Evolutionary conservation across 192 early-diverging fungal genomes (phyloP), one percentile per base, ranked within the genome.

Genomic region (Chytriomyces hyalinus): DNA sequence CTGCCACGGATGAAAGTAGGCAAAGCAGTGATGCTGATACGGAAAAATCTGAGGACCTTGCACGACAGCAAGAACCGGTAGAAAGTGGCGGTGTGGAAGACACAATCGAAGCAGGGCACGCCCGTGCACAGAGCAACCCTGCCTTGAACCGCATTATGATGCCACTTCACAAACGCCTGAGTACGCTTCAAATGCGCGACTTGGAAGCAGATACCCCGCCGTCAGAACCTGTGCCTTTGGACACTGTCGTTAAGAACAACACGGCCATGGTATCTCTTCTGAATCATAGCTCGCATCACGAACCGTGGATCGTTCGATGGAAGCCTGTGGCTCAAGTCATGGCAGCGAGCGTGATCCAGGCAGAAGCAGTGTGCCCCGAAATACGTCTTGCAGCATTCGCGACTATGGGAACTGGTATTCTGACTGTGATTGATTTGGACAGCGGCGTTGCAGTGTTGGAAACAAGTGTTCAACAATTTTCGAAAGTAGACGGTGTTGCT

Each of bases 281-380:
- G n/a, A 15, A 73, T 17, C 51, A 24, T 3, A 13, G 49, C 9
- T 63, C 60, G 8, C 20, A 17, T n/a, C 17, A 11, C 2, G 73
- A 63, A 36, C n/a, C 13, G n/a, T 71, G 70, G 70, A 26, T 17
- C 50, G 50, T 15, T 8, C 10, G 70, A 57, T 75, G 73, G 73
- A 75, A 17, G 24, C 28, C 36, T 10, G 6, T 64, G 11, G n/a
- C 60, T 6, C 73, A 75, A 66, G 44, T 75, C 46, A 66, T 75
- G 73, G 73, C 73, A 11, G 49, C 45, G 22, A 64, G 73, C 10
- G 63, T 75, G n/a, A 65, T 75, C 36, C 62, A 75, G 46, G 47
- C 46, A n/a, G 17, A 65, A 13, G 22, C 24, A 17, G 22, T 28
- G 6, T 65, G 44, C n/a, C 46, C 49, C 47, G 62, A 64, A 5